phyloP scores from a whole-genome alignment of 768 basidiomycete genomes.

The Termitomyces sp. region DNA sequence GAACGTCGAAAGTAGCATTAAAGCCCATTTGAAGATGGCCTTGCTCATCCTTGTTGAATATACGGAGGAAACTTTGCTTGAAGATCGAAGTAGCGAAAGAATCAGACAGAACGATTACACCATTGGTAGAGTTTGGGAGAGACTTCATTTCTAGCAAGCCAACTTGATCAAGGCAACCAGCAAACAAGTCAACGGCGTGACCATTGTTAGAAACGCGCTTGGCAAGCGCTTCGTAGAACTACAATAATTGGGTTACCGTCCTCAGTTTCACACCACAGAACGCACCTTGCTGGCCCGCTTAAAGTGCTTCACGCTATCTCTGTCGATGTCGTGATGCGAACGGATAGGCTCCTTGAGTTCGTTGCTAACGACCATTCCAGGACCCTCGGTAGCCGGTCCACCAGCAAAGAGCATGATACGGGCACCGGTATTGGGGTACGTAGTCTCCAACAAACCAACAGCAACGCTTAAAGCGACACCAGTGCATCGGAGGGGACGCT shows the following conservation, averaged over 20 bases:
- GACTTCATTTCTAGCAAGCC: constrained; percentile 98
- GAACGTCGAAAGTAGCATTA: constrained; percentile 97
- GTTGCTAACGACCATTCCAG: constrained; percentile 93
- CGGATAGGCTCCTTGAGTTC: constrained; percentile 97
- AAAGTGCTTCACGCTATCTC: constrained; percentile 95
- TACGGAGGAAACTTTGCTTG: constrained; percentile 94
- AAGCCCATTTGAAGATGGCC: constrained; percentile 96
- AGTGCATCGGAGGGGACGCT: constrained; percentile 88
- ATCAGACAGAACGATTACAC: constrained; percentile 92
- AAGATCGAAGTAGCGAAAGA: constrained; percentile 98
- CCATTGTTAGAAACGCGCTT: constrained; percentile 93
- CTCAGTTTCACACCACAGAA: not conserved
- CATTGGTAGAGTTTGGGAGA: constrained; percentile 92
- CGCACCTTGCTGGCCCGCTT: constrained; percentile 92
- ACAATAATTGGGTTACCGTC: constrained; percentile 8
- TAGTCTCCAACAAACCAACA: constrained; percentile 87
- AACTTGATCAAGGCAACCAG: constrained; percentile 97
- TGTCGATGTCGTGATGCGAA: constrained; percentile 97
- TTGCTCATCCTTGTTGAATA: constrained; percentile 90
- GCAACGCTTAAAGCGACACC: constrained; percentile 94
- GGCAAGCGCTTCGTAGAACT: constrained; percentile 96
- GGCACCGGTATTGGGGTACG: constrained; percentile 94
- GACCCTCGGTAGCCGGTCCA: constrained; percentile 94
- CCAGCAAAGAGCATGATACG: constrained; percentile 96
- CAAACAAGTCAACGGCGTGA: constrained; percentile 92